phyloP scores from a whole-genome alignment of 768 basidiomycete species.

The Agaricus blazei region DNA sequence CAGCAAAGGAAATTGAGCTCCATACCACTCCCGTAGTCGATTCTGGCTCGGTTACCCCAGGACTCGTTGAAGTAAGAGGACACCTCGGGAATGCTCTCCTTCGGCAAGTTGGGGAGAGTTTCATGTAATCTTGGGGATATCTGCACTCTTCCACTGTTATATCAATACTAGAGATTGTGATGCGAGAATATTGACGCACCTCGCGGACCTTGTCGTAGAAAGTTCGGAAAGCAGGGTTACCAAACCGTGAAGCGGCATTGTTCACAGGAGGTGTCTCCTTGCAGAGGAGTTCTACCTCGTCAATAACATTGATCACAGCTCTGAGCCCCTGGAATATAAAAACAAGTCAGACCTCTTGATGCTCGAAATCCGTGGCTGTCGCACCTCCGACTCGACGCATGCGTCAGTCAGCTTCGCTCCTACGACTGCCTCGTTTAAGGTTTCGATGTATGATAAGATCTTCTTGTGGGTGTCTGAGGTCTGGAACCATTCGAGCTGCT shows the following conservation, averaged over 20 bases:
- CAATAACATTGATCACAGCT: slow-evolving; percentile 59
- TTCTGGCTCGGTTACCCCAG: slow-evolving; percentile 89
- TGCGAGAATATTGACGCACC: slow-evolving; percentile 30
- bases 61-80: slow-evolving; percentile 77
- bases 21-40: slow-evolving; percentile 99
- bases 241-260: slow-evolving; percentile 88
- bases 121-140: slow-evolving; percentile 52
- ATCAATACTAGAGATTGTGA: background rate
- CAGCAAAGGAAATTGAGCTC: slow-evolving; percentile 97
- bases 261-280: slow-evolving; percentile 78
- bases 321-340: slow-evolving; percentile 46
- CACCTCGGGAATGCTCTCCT: slow-evolving; percentile 60
- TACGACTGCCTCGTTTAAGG: slow-evolving; percentile 70
- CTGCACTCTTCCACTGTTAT: slow-evolving; percentile 26
- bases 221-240: slow-evolving; percentile 92
- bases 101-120: slow-evolving; percentile 50
- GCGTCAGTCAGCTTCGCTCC: slow-evolving; percentile 72
- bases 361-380: background rate
- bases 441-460: slow-evolving; percentile 66
- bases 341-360: background rate
- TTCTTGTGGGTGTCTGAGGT: slow-evolving; percentile 62
- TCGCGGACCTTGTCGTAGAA: slow-evolving; percentile 82
- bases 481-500: slow-evolving; percentile 82
- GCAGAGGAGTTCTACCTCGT: slow-evolving; percentile 61
- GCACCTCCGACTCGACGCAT: slow-evolving; percentile 53